These are phyloP conservation scores for Aquilaria yunnanensis DNA, from an alignment of 345 rosid genomes.

Conservation along the genomic window DNA sequence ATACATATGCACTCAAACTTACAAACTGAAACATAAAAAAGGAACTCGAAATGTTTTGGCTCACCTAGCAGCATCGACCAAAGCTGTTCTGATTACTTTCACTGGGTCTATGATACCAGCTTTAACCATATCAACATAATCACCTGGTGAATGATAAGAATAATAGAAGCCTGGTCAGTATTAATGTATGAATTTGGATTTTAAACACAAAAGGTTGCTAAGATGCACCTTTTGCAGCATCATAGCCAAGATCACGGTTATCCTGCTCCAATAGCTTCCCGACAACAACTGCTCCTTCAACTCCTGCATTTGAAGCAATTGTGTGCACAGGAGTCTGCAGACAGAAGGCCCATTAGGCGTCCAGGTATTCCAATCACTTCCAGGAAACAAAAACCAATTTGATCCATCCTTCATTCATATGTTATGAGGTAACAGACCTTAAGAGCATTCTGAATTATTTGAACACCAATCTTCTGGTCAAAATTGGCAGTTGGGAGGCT, in stretches of 20 bases:
- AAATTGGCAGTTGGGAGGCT: conserved; percentile 20
- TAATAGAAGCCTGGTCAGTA: not conserved
- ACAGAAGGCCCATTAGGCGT: not conserved
- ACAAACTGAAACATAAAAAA: not conserved
- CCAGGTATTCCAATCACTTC: not conserved
- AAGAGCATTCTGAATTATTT: conserved; percentile 27
- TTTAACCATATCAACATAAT: conserved; percentile 55
- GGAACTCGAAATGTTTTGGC: not conserved
- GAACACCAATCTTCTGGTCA: conserved; percentile 27
- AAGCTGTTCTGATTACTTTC: conserved; percentile 63
- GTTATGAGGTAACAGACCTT: conserved; percentile 12
- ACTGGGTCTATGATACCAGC: conserved; percentile 58
- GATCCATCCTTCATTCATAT: not conserved
- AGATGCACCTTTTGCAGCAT: conserved; percentile 40
- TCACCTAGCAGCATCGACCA: conserved; percentile 65
- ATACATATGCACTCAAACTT: not conserved
- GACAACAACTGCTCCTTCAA: conserved; percentile 41
- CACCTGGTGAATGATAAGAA: conserved; percentile 26
- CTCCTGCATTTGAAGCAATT: conserved; percentile 36
- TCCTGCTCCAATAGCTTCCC: conserved; percentile 40
- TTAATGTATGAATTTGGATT: not conserved
- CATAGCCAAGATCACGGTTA: conserved; percentile 35
- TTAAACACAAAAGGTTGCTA: not conserved
- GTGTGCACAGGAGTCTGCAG: conserved; percentile 31
- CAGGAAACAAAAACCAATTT: not conserved